Evolutionary conservation across 2,329 filamentous ascomycete genomes (phyloP).

Genomic region (Xylaria sp.): DNA sequence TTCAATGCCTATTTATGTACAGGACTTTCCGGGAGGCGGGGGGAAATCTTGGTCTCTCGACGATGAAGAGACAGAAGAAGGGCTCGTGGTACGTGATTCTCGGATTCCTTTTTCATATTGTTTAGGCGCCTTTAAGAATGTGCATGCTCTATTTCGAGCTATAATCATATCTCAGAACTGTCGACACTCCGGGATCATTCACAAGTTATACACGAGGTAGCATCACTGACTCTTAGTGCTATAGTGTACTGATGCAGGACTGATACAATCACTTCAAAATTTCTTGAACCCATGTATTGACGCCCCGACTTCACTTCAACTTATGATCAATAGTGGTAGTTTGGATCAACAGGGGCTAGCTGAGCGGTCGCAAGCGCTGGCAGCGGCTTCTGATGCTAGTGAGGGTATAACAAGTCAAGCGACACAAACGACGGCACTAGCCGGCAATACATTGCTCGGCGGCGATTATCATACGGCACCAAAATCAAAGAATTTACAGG

Average conservation of each 20-base stretch:
- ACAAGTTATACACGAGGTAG: background rate
- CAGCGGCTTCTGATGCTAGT: conserved; percentile 37
- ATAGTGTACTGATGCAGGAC: conserved; percentile 58
- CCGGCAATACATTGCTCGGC: conserved; percentile 45
- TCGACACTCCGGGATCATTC: background rate
- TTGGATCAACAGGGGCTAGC: conserved; percentile 53
- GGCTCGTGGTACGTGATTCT: conserved; percentile 43
- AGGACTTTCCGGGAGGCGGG: conserved; percentile 71
- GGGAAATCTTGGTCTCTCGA: conserved; percentile 76
- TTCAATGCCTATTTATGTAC: conserved; percentile 80
- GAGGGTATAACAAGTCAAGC: conserved; percentile 32
- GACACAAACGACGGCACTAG: conserved; percentile 38
- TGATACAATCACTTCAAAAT: conserved; percentile 64
- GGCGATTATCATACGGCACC: conserved; percentile 43
- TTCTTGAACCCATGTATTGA: conserved; percentile 59
- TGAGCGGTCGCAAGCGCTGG: conserved; percentile 51
- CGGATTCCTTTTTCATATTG: background rate
- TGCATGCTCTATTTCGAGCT: background rate
- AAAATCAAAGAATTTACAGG: conserved; percentile 38
- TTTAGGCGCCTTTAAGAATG: background rate
- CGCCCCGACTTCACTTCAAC: conserved; percentile 57
- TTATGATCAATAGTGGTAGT: conserved; percentile 59
- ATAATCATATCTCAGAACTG: no score
- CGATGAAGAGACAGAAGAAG: conserved; percentile 57
- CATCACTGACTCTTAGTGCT: background rate